These are phyloP conservation scores for Amyloporia xantha DNA, from an alignment of 768 basidiomycete species.

Conservation along the genomic window DNA sequence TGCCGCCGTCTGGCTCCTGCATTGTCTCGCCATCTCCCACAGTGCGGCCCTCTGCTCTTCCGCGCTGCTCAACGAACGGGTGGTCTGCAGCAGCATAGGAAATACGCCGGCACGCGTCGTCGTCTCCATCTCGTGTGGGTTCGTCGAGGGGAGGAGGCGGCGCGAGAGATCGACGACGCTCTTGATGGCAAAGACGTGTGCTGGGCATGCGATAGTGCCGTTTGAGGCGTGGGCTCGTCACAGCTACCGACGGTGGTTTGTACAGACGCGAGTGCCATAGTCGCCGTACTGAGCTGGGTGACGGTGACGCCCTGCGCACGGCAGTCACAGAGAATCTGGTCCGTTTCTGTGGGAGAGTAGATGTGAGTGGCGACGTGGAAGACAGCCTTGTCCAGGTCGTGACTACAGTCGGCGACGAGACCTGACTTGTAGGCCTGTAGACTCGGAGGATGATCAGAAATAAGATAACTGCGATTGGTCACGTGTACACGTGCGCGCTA, in stretches of 20 bases:
- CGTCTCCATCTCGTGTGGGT: background rate
- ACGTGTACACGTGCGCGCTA: too few species aligned
- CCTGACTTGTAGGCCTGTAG: too few species aligned
- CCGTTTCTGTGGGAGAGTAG: too few species aligned
- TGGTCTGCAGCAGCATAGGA: background rate
- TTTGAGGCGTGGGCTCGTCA: too few species aligned
- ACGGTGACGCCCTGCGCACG: conserved; percentile 1
- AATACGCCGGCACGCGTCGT: background rate
- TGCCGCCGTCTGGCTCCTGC: background rate
- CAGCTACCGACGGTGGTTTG: too few species aligned
- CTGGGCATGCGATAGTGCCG: too few species aligned
- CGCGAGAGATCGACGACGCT: background rate
- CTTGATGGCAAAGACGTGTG: background rate
- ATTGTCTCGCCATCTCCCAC: background rate
- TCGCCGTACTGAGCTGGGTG: background rate
- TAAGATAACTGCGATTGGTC: too few species aligned
- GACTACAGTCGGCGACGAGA: too few species aligned
- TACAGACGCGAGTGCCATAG: conserved; percentile 1
- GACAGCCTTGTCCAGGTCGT: too few species aligned
- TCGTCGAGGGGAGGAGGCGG: background rate
- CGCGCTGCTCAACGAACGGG: background rate
- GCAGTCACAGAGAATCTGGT: conserved; percentile 2
- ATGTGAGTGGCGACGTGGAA: too few species aligned
- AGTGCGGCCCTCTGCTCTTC: background rate
- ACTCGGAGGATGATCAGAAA: too few species aligned